phyloP scores from a whole-genome alignment of 345 rosid genomes.

The Xanthoceras sorbifolium region DNA sequence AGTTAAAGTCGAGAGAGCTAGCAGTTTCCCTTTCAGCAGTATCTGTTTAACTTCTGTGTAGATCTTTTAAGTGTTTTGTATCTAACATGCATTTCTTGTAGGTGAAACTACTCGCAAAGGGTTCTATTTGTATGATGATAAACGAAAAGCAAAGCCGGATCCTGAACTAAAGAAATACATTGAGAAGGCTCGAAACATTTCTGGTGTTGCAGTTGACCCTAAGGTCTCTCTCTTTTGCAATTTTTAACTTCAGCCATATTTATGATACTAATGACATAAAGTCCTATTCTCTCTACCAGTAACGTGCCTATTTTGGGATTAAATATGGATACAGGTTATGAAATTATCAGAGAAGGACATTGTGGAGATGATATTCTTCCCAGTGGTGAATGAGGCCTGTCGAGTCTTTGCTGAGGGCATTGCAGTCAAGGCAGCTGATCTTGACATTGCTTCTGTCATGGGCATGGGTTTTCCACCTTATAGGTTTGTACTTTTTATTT shows the following conservation, averaged over 20 bases:
- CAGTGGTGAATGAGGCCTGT: conserved; percentile 96
- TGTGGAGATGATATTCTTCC: conserved; percentile 90
- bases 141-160: conserved; percentile 87
- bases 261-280: neutral
- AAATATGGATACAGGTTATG: conserved; percentile 47
- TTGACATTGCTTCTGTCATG: conserved; percentile 81
- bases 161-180: conserved; percentile 73
- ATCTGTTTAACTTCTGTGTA: conserved; percentile 10
- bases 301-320: conserved; percentile 6
- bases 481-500: conserved; percentile 47
- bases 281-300: neutral
- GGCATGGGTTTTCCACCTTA: conserved; percentile 99
- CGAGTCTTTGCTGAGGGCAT: conserved; percentile 90
- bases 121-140: conserved; percentile 76
- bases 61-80: conserved; percentile 15
- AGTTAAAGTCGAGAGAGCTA: neutral
- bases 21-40: neutral
- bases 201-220: conserved; percentile 70
- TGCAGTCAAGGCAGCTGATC: conserved; percentile 90
- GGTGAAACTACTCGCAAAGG: conserved; percentile 89
- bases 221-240: conserved; percentile 48
- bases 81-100: conserved; percentile 31
- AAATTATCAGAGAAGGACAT: conserved; percentile 80
- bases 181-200: conserved; percentile 78
- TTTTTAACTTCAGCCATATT: neutral